phyloP scores from a whole-genome alignment of 1,284 basidiomycete species.

The Pseudozyma hubeiensis region DNA sequence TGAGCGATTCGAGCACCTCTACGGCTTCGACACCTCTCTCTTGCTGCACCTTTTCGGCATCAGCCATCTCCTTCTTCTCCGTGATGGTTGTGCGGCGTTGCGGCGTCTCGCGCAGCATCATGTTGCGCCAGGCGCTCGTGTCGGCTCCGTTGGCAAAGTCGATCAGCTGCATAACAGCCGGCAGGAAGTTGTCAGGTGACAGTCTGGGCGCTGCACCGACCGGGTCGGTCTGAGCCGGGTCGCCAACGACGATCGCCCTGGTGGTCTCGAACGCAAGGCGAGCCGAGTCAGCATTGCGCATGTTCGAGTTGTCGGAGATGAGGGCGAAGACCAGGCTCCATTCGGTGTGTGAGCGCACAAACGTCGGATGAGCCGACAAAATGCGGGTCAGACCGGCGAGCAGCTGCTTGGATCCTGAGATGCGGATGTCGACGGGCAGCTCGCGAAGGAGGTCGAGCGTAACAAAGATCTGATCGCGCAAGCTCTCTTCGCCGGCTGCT shows the following conservation, averaged over 20 bases:
- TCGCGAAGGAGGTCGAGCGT: constrained; percentile 89
- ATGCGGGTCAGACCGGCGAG: constrained; percentile 84
- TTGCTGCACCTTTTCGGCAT: constrained; percentile 60
- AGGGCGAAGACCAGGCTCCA: constrained; percentile 93
- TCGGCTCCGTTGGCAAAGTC: constrained; percentile 77
- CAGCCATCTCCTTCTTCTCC: constrained; percentile 66
- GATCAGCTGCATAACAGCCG: constrained; percentile 83
- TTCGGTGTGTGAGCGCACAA: constrained; percentile 75
- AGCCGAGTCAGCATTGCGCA: constrained; percentile 87
- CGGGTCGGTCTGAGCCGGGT: constrained; percentile 72
- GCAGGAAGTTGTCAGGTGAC: constrained; percentile 82
- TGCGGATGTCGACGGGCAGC: constrained; percentile 81
- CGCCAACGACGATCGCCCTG: constrained; percentile 45
- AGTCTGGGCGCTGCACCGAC: constrained; percentile 71
- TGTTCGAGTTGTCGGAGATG: constrained; percentile 78
- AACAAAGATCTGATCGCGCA: constrained; percentile 92
- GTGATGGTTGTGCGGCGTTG: constrained; percentile 58
- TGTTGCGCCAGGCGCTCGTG: constrained; percentile 52
- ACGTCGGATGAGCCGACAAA: constrained; percentile 78
- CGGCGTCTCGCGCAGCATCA: constrained; percentile 31
- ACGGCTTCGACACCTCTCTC: constrained; percentile 85
- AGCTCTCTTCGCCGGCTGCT: constrained; percentile 41
- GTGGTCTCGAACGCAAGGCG: constrained; percentile 79
- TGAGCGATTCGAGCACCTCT: constrained; percentile 75
- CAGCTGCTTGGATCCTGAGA: constrained; percentile 88